Conservation (phyloP, 345 rosid genomes). For the Camelina hispida region DNA sequence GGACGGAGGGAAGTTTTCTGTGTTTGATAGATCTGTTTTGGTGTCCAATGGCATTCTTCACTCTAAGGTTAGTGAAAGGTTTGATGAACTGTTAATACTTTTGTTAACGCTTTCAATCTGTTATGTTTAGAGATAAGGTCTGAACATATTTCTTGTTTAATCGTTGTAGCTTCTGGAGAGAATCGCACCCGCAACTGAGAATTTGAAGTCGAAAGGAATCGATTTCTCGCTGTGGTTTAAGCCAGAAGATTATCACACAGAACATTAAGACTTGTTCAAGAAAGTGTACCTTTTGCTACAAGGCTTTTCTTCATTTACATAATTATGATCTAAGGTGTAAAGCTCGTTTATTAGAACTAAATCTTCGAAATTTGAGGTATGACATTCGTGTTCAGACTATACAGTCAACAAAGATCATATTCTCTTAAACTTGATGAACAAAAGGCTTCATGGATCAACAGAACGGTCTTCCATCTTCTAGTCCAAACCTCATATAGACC, state of each 20-base stretch:
- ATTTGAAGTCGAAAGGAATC: conserved; percentile 73
- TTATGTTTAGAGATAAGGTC: background rate
- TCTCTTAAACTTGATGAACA: conserved; percentile 32
- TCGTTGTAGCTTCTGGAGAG: conserved; percentile 74
- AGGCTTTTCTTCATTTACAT: conserved; percentile 10
- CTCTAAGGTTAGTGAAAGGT: conserved; percentile 56
- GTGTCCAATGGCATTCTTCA: conserved; percentile 90
- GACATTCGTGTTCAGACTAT: conserved; percentile 6
- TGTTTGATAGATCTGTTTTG: conserved; percentile 89
- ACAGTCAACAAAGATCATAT: conserved; percentile 9
- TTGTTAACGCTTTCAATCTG: background rate
- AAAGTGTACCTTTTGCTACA: conserved; percentile 17
- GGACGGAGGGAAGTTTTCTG: conserved; percentile 90
- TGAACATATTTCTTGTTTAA: background rate
- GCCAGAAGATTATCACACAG: conserved; percentile 76
- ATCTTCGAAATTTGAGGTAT: conserved; percentile 3
- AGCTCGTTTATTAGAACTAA: background rate
- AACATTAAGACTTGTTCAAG: conserved; percentile 51
- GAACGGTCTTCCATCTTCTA: conserved; percentile 69
- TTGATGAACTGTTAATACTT: conserved; percentile 27
- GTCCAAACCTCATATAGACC: conserved; percentile 80
- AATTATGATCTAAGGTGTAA: background rate
- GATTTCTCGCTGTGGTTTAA: conserved; percentile 91
- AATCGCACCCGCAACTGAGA: conserved; percentile 81
- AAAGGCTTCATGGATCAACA: conserved; percentile 52